Conservation (phyloP, 768 basidiomycete species). For the Scleroderma bovista region DNA sequence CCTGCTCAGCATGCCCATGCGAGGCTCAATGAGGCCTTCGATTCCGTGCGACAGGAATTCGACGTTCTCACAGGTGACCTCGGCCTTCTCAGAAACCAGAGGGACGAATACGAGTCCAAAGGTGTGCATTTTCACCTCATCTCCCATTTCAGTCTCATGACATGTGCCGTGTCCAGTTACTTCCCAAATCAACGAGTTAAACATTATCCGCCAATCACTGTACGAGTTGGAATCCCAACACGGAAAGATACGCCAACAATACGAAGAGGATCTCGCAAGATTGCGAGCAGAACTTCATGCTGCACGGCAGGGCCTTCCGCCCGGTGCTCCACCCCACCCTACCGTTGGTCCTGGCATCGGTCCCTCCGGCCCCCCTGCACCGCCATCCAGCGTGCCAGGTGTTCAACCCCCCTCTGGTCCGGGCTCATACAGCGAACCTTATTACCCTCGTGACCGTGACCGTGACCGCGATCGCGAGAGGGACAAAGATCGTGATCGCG, state of each 20-base stretch:
- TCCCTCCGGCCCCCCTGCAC: constrained; percentile 29
- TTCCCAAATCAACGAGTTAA: constrained; percentile 84
- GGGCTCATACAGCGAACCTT: constrained; percentile 32
- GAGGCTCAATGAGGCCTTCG: constrained; percentile 73
- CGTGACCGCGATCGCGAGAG: constrained; percentile 36
- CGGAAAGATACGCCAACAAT: constrained; percentile 77
- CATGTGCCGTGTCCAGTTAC: constrained; percentile 43
- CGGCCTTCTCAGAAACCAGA: constrained; percentile 60
- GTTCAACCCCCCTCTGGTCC: constrained; percentile 25
- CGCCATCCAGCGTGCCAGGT: constrained; percentile 26
- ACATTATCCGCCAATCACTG: constrained; percentile 81
- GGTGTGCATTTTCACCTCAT: constrained; percentile 43
- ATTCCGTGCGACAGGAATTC: constrained; percentile 79
- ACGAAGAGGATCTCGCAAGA: constrained; percentile 77
- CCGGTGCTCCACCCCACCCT: constrained; percentile 32
- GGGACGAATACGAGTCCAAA: constrained; percentile 88
- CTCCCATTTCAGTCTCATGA: constrained; percentile 4
- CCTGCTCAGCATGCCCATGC: constrained; percentile 34
- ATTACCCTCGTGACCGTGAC: constrained; percentile 35
- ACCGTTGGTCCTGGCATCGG: constrained; percentile 29
- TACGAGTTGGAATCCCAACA: constrained; percentile 92
- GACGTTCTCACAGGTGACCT: constrained; percentile 69
- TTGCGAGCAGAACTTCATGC: constrained; percentile 65
- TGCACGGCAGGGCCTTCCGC: constrained; percentile 35
- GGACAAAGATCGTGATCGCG: constrained; percentile 31